Base-by-base conservation (phyloP, 2,329 filamentous ascomycete species). In the Cyphellophora europaea region DNA sequence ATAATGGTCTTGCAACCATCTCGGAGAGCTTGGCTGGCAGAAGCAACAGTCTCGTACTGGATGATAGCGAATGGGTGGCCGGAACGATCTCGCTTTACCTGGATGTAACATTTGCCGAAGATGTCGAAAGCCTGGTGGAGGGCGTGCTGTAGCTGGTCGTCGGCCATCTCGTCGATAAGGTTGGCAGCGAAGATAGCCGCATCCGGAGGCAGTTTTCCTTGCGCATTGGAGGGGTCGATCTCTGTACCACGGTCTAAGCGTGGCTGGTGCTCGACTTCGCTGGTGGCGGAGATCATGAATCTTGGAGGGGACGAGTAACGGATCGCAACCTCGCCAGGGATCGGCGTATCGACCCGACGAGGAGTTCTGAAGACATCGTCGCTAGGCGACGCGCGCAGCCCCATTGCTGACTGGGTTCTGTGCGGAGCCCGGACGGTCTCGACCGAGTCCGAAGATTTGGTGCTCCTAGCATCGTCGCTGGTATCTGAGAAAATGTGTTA, bases 171-270 rank as follows among this genome's bases (percentile, higher is more conserved):
- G 10, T 45, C 53, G 10, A 48, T 52, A 10, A 54, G 45, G 36
- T 52, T 61, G 30, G 57, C 58, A 25, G 59, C 53, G 38, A 61
- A 62, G 29, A 62, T 44, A 34, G 54, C 54, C 16, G 57, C 57
- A 27, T 51, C 49, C 5, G 58, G 56, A 21, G 54, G 44, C 27
- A 57, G 57, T 12, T 60, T 37, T 17, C 57, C 57, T 36, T 60
- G 56, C 8, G 57, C 56, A 38, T 57, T 59, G 48, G 47, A 3
- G 50, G 47, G n/a, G 40, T 50, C 17, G 52, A 44, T 36, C 32
- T 55, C 50, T 4, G 32, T 30, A 23, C 53, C 17, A 29, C 56
- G 50, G 17, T 59, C 55, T 15, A 36, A 30, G 29, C 54, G 53
- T 11, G 48, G 47, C 1, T 21, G n/a, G 21, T 25, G 21, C 21